Percentiles rank a stretch among this genome's conserved stretches.
phyloP scores from a whole-genome alignment of 2,329 filamentous ascomycete genomes.

The Fusarium mangiferae region DNA sequence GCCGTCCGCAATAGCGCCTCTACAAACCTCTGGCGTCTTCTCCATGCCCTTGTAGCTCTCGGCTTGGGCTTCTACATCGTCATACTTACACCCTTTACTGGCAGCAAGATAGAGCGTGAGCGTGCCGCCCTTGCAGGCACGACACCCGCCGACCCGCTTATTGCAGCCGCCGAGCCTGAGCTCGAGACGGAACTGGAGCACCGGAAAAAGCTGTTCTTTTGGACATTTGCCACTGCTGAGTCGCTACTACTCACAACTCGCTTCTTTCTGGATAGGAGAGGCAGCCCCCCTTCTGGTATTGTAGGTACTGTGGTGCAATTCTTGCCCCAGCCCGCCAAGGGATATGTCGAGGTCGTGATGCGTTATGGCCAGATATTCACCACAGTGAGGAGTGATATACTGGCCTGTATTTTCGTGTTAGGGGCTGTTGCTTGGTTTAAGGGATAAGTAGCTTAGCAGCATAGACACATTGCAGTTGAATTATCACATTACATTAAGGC shows the following conservation, averaged over 20 bases:
- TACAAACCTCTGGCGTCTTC: conserved; percentile 72
- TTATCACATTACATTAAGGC: background rate
- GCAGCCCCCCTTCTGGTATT: conserved; percentile 67
- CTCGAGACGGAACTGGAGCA: conserved; percentile 47
- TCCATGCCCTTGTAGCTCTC: conserved; percentile 78
- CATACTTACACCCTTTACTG: conserved; percentile 74
- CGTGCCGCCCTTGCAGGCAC: conserved; percentile 46
- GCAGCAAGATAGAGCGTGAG: conserved; percentile 70
- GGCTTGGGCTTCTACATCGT: conserved; percentile 77
- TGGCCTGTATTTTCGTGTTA: conserved; percentile 80
- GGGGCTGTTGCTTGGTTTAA: conserved; percentile 64
- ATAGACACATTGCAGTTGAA: conserved; percentile 14
- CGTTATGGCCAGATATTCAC: conserved; percentile 77
- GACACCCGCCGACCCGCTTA: conserved; percentile 37
- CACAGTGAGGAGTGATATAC: conserved; percentile 77
- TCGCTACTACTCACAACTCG: conserved; percentile 76
- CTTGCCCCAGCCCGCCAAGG: conserved; percentile 71
- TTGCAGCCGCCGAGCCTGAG: conserved; percentile 38
- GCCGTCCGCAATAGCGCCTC: conserved; percentile 47
- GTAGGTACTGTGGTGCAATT: conserved; percentile 72
- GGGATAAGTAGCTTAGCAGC: conserved; percentile 26
- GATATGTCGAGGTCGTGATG: conserved; percentile 69
- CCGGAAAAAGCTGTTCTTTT: conserved; percentile 68
- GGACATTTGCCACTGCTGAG: conserved; percentile 83
- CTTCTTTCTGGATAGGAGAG: conserved; percentile 74